phyloP scores from a whole-genome alignment of 306 rosid genomes.

The Cucumis sativus region DNA sequence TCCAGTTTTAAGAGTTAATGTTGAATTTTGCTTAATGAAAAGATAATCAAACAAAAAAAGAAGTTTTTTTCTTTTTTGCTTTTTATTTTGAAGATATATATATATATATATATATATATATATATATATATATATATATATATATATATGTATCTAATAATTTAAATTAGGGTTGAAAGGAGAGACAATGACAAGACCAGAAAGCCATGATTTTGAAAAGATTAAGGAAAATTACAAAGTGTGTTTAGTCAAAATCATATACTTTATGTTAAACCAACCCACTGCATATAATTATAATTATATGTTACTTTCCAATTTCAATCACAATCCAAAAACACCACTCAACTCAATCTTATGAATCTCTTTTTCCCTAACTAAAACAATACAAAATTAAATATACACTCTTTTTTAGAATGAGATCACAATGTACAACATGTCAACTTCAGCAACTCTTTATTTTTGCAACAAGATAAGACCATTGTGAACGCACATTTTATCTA shows the following conservation, averaged over 20 bases:
- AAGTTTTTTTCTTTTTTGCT: too few species aligned
- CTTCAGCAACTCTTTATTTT: not conserved
- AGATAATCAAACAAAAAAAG: too few species aligned
- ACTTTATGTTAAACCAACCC: not conserved
- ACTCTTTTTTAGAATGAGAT: not conserved
- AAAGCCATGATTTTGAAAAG: not conserved
- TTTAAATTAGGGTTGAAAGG: not conserved
- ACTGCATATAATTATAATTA: not conserved
- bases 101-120: not conserved
- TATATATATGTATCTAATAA: not conserved
- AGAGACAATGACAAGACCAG: constrained; percentile 1
- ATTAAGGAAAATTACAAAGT: not conserved
- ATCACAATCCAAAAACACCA: not conserved
- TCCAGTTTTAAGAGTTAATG: too few species aligned
- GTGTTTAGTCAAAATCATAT: not conserved
- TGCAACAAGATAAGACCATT: not conserved
- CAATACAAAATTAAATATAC: not conserved
- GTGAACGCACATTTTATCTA: not conserved
- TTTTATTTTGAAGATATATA: not conserved
- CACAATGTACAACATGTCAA: not conserved
- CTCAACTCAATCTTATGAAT: not conserved
- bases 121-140: not conserved
- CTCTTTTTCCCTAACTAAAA: not conserved
- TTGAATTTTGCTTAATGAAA: too few species aligned
- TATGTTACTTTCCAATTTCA: not conserved